A percentile compares a stretch with the other conserved stretches of the same genome.
Evolutionary conservation across 352 stramenopile genomes (phyloP).

Genomic region (Phytophthora pistaciae): DNA sequence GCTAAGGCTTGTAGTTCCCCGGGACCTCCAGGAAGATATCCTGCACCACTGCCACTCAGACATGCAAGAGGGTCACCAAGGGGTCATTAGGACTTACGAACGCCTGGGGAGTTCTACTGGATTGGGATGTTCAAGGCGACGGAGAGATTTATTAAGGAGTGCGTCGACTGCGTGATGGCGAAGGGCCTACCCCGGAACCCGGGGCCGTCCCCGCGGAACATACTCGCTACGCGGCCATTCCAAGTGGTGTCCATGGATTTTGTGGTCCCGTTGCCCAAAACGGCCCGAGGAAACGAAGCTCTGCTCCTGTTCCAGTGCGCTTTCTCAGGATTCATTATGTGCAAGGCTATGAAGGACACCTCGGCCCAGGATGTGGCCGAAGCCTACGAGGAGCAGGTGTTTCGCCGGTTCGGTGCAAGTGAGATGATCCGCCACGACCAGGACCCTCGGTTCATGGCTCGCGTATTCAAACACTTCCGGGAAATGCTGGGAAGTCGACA

Average conservation of each 20-base stretch:
- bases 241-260: not conserved
- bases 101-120: slow-evolving; percentile 13
- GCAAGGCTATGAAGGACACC: not conserved
- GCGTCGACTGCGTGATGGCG: slow-evolving; percentile 1
- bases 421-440: not conserved
- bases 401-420: not conserved
- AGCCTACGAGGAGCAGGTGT: not conserved
- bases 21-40: slow-evolving; percentile 3
- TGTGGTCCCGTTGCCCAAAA: not conserved
- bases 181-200: slow-evolving; percentile 1
- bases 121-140: slow-evolving; percentile 4
- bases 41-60: slow-evolving; percentile 6
- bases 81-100: slow-evolving; percentile 15
- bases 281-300: not conserved
- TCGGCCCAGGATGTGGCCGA: not conserved
- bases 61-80: slow-evolving; percentile 12
- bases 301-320: not conserved
- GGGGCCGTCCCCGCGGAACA: slow-evolving; percentile 3
- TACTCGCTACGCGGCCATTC: not conserved
- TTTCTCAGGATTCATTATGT: not conserved
- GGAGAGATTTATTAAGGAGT: slow-evolving; percentile 12
- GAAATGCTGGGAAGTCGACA: slow-evolving; percentile 31
- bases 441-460: not conserved
- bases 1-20: slow-evolving; percentile 3
- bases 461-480: slow-evolving; percentile 31